Base-by-base conservation (phyloP, 805 yeast genomes). In the Wickerhamiella hasegawae region DNA sequence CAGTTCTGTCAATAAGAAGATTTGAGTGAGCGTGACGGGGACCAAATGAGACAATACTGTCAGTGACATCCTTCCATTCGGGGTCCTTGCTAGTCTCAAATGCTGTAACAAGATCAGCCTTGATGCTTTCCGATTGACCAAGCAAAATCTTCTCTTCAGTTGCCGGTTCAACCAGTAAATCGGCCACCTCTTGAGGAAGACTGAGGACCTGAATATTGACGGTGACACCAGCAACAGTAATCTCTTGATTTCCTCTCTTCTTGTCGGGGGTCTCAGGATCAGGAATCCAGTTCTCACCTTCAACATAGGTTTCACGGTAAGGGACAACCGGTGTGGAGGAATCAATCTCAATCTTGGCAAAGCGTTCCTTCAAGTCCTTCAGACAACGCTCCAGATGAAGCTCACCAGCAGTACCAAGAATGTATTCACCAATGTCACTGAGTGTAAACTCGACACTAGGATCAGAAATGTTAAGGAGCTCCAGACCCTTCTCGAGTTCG, bases 321-420 rank as follows among this genome's bases (percentile, higher is more conserved):
- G 98, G 97, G 44, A 90, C 92, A 17, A 80, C 87, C 0, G 98
- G 97, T 48, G 82, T 80, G 19, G 94, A 87, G 22, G 76, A 71
- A 3, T 78, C 71, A 9, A 90, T 74, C 34, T 83, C 95, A 45
- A 84, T 71, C 10, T 85, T 84, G 1, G 97, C 96, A 66, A 84
- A 90, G 45, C 97, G 65, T 48, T 82, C 94, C 36, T 69, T 73
- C 49, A 90, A 60, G 58, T 90, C 99, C 49, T 83, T 84, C 45
- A 90, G 55, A 56, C 98, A 90, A 51, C 98, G 69, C 51, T 90
- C 99, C 28, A 90, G 63, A 61, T 90, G 99, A 42, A 90, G 63
- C 56, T 90, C 98, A 33, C 99, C 99, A 8, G 98, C 95, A 8
- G 94, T 85, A 31, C 93, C 82, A 46, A 90, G 62, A 44, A 90